Conservation (phyloP, 257 asterid genomes). For the Primulina eburnea region DNA sequence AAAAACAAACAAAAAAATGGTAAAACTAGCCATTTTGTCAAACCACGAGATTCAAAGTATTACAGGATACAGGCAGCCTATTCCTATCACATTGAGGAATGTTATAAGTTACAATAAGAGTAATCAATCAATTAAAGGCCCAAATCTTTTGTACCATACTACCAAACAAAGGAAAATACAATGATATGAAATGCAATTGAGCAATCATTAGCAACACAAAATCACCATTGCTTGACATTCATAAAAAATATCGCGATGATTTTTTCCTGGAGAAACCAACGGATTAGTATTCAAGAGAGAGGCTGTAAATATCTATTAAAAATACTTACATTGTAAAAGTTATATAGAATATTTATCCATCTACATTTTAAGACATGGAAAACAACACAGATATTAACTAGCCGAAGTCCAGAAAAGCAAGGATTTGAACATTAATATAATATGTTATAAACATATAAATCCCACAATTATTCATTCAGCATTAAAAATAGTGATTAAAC, state of each 20-base stretch:
- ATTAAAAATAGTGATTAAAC: slow-evolving; percentile 8
- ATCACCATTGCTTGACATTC: background rate
- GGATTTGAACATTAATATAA: background rate
- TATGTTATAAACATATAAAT: background rate
- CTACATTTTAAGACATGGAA: background rate
- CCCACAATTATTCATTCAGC: background rate
- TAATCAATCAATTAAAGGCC: no score
- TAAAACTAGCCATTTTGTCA: no score
- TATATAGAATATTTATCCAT: background rate
- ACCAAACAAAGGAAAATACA: no score
- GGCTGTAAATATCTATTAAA: background rate
- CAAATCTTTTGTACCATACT: no score
- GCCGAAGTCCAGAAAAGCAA: slow-evolving; percentile 1
- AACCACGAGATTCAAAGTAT: no score
- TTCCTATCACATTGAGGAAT: no score
- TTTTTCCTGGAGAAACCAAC: background rate
- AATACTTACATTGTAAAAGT: background rate
- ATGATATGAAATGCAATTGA: background rate
- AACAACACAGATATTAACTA: background rate
- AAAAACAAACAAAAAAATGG: no score
- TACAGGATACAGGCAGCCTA: no score
- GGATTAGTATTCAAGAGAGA: background rate
- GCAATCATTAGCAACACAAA: background rate
- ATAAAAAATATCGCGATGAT: background rate
- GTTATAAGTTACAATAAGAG: no score